Evolutionary conservation across 805 yeast species (phyloP), one percentile per base, ranked within the genome.

Genomic region (Candida nanaspora): DNA sequence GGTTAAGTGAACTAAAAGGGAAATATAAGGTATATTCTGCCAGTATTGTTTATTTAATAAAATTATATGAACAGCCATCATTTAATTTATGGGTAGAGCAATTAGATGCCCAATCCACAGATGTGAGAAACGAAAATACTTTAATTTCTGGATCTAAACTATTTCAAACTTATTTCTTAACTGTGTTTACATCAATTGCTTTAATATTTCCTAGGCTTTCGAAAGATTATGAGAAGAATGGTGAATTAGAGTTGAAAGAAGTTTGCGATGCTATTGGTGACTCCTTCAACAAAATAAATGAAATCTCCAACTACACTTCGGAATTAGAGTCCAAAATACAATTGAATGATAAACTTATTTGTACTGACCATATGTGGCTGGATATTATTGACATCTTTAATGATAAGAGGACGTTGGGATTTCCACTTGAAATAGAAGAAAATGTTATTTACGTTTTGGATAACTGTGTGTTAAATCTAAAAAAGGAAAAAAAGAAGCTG

Each of bases 381-480:
- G 59, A 57, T 38, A 57, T 53, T 57, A 53, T 60, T 37, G 61
- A 60, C 46, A 46, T 60, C 38, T 59, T 59, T 41, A 46, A 54
- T 35, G 42, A 47, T 6, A 41, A 50, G 15, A 46, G 65, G 38
- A 50, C 48, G 26, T 41, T 54, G 3, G 46, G 55, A 20, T 53
- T 49, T 18, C 57, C 59, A 4, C 33, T 60, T 2, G 52, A 50
- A 4, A 27, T 55, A 13, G 47, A 49, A 32, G 41, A 65, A 42
- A 62, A 72, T 22, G 53, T 65, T 19, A 54, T 74, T 28, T 66
- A 65, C 39, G 65, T 69, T 21, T 64, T 71, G 48, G 65, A 60
- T 45, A 57, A 57, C 35, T 59, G 55, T 40, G 35, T 60, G 21
- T 46, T 57, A 9, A 53, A 56, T 4, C 39, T 59, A 29, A 34